Base-by-base conservation (phyloP, 2,329 filamentous ascomycete species). In the Apiospora marii region DNA sequence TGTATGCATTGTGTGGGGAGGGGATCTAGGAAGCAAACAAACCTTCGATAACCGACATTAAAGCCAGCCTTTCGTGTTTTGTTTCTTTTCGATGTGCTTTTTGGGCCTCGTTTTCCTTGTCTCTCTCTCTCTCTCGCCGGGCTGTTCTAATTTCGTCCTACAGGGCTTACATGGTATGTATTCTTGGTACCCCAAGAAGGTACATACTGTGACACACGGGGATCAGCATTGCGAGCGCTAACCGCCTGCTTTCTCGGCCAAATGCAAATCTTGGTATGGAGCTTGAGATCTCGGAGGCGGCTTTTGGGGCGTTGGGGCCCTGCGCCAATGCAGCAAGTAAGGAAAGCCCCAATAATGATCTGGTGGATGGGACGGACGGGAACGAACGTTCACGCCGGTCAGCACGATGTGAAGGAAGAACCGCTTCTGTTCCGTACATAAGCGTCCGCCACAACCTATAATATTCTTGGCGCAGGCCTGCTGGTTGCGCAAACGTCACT, bases 191-290 rank as follows among this genome's bases (percentile, higher is more conserved):
- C 27, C 24, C 3, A 34, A 14, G n/a, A n/a, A n/a, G n/a, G 19
- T 41, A 64, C 27, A 30, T 30, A 30, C 58, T n/a, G 34, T 64
- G 58, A 13, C 53, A 37, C 8, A 37, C 19, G 19, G 30, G 53
- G 30, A 61, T 61, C 53, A 61, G n/a, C 30, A 61, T 61, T 41
- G 53, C 19, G 30, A 61, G 30, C 53, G 53, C 53, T 41, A 24
- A n/a, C 34, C 58, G 58, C 58, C 58, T 19, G 37, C 37, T 34
- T 64, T 64, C 34, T 64, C 58, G 58, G 58, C 58, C 58, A 64
- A 64, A 64, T 64, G 34, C 34, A 64, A 64, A 64, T 64, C 58
- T 64, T 64, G 58, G 58, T 64, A 41, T 64, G 58, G 58, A 64
- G 58, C 30, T 61, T 14, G 58, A 64, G 34, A 64, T 64, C 58